A percentile compares a stretch with the other conserved stretches of the same genome.
Conservation (phyloP, 306 rosid genomes). For the Gastrolobium villosum region DNA sequence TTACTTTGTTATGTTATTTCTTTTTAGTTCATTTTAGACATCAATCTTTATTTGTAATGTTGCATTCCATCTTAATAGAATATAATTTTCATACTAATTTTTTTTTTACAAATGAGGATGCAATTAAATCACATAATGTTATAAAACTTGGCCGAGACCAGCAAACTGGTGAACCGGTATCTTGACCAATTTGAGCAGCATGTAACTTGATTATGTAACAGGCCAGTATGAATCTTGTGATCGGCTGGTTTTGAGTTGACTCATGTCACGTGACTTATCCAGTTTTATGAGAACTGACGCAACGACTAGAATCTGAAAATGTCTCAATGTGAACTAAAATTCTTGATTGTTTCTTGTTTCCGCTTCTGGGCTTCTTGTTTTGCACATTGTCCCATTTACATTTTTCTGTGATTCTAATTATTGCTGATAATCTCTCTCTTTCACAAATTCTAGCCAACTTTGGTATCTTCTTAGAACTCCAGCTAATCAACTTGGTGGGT, state of each 20-base stretch:
- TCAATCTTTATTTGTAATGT: constrained; percentile 24
- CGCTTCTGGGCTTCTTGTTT: background rate
- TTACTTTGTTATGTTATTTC: constrained; percentile 21
- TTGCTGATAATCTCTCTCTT: background rate
- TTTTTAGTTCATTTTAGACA: constrained; percentile 29
- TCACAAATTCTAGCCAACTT: background rate
- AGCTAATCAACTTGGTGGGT: background rate
- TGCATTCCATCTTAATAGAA: constrained; percentile 24
- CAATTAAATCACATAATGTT: constrained; percentile 8
- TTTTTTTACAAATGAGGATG: constrained; percentile 8
- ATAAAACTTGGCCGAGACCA: constrained; percentile 7
- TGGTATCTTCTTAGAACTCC: background rate
- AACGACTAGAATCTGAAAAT: background rate
- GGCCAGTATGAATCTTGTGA: background rate
- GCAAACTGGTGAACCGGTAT: background rate
- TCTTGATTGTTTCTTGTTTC: background rate
- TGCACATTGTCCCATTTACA: background rate
- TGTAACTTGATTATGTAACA: background rate
- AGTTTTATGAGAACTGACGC: background rate
- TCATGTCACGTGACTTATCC: background rate
- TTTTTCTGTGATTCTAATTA: background rate
- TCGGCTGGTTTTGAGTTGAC: constrained; percentile 10
- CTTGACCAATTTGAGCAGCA: constrained; percentile 2
- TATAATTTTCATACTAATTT: background rate
- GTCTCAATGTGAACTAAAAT: constrained; percentile 9